These are phyloP conservation scores for Magnolia changhungtana DNA, from an alignment of 164 flowering plant genomes.

Conservation along the genomic window DNA sequence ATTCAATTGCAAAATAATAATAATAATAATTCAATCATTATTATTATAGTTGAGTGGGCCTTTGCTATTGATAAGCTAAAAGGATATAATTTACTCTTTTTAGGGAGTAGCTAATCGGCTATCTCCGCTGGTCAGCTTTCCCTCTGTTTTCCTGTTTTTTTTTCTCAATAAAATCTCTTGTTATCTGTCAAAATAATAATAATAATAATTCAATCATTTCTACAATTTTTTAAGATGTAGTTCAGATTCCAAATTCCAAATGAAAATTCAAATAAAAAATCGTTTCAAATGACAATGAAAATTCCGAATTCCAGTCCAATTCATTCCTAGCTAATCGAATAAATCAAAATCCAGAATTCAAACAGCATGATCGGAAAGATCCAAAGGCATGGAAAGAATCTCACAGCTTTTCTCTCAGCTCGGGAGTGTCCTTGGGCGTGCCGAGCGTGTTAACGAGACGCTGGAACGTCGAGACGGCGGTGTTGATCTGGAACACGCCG, in stretches of 20 bases:
- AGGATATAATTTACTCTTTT: no score
- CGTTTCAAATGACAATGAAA: no score
- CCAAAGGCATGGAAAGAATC: conserved; percentile 10
- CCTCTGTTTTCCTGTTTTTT: no score
- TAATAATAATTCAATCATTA: no score
- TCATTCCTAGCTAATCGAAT: neutral
- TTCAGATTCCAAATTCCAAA: neutral
- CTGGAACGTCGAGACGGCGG: conserved; percentile 53
- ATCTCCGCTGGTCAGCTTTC: no score
- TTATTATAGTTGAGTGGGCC: no score
- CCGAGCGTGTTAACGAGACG: conserved; percentile 66
- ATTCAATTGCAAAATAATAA: no score
- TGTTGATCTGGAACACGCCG: conserved; percentile 58
- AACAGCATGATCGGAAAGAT: neutral
- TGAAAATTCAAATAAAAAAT: no score
- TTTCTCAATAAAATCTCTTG: no score
- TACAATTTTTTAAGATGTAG: neutral
- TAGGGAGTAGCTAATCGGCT: no score
- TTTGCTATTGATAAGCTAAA: no score
- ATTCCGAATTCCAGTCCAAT: neutral
- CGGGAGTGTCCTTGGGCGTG: conserved; percentile 61
- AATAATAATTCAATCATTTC: neutral
- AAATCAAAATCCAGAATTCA: conserved; percentile 7
- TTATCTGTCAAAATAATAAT: no score
- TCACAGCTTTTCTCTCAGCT: conserved; percentile 58